phyloP scores from a whole-genome alignment of 495 filamentous ascomycete species.

The Penicillium paxilli region DNA sequence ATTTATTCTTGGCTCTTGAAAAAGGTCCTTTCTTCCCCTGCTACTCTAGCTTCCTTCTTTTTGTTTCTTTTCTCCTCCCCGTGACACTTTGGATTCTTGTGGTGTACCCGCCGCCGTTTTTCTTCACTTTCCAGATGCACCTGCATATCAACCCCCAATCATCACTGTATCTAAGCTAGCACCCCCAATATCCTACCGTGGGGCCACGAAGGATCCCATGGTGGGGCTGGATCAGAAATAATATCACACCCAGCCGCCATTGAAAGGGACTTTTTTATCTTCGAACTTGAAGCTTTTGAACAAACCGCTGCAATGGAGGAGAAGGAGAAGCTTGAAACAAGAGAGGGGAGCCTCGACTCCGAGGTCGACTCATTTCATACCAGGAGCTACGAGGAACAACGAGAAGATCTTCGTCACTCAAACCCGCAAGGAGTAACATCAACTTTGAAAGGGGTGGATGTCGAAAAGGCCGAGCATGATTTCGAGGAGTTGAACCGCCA shows the following conservation, averaged over 20 bases:
- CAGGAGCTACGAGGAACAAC: conserved; percentile 29
- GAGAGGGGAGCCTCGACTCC: conserved; percentile 20
- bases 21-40: background rate
- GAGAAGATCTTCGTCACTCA: conserved; percentile 29
- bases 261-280: background rate
- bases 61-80: background rate
- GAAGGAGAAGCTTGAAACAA: conserved; percentile 22
- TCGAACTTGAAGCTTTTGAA: background rate
- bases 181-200: background rate
- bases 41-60: background rate
- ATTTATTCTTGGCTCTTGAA: background rate
- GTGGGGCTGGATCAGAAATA: background rate
- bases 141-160: background rate
- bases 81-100: background rate
- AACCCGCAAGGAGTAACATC: conserved; percentile 48
- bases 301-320: conserved; percentile 13
- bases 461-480: conserved; percentile 71
- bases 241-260: background rate
- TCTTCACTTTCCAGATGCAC: background rate
- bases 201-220: background rate
- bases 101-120: background rate
- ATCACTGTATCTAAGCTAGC: background rate
- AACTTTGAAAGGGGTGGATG: conserved; percentile 57
- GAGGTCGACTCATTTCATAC: conserved; percentile 25
- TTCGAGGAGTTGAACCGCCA: conserved; percentile 75